Percentiles rank a stretch among this genome's conserved stretches.
These are phyloP conservation scores for Fusarium pilosicola DNA, from an alignment of 2,329 filamentous ascomycete genomes.

Conservation along the genomic window DNA sequence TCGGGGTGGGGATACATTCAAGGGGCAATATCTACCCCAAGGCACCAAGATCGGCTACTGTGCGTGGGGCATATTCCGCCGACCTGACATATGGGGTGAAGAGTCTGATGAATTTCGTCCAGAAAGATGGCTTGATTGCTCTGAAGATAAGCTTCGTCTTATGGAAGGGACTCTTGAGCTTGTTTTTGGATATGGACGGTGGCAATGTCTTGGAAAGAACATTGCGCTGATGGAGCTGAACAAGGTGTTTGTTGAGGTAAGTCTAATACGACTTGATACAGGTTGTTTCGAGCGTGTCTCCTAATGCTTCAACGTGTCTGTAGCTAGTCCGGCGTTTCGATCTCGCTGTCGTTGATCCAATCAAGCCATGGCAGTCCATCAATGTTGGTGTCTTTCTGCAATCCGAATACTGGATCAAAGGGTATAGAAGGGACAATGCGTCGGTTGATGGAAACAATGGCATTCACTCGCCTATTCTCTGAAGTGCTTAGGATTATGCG, in stretches of 20 bases:
- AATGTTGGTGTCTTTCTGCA: not conserved
- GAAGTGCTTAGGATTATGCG: not conserved
- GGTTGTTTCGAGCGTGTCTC: too few relatives aligned
- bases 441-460: not conserved
- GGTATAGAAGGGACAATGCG: not conserved
- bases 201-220: not conserved
- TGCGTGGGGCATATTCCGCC: not conserved
- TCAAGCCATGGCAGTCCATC: not conserved
- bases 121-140: not conserved
- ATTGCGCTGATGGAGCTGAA: not conserved
- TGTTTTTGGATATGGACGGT: not conserved
- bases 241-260: not conserved
- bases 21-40: not conserved
- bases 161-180: not conserved
- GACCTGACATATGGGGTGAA: not conserved
- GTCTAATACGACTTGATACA: not conserved
- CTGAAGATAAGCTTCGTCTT: not conserved
- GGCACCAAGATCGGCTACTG: not conserved
- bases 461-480: rapidly evolving
- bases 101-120: not conserved
- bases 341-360: not conserved
- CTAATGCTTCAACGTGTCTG: not conserved
- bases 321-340: not conserved
- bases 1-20: not conserved
- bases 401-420: not conserved